Percentiles rank a stretch among this genome's conserved stretches.
Evolutionary conservation across 768 basidiomycete species (phyloP).

Genomic region (Russula sp.): DNA sequence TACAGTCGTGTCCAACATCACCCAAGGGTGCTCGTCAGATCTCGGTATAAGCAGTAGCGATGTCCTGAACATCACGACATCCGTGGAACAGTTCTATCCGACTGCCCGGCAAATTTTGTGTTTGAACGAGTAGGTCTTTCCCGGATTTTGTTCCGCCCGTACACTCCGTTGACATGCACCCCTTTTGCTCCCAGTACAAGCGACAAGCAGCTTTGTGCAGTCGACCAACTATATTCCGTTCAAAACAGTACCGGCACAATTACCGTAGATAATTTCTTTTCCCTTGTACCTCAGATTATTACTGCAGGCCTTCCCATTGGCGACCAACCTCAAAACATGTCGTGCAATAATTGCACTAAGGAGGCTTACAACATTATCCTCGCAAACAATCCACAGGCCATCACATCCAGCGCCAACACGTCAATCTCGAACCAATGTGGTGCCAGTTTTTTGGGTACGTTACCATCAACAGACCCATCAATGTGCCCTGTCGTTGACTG

Average conservation of each 20-base stretch:
- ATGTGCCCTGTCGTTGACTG: background rate
- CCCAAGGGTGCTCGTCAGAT: conserved; percentile 44
- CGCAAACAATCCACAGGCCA: conserved; percentile 24
- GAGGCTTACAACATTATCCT: conserved; percentile 29
- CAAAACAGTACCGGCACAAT: conserved; percentile 33
- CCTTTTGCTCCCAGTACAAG: conserved; percentile 29
- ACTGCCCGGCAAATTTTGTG: conserved; percentile 50
- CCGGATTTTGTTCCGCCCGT: background rate
- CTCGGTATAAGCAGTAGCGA: conserved; percentile 27
- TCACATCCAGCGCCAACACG: conserved; percentile 19
- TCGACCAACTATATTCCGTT: conserved; percentile 49
- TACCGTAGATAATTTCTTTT: background rate
- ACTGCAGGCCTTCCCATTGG: conserved; percentile 17
- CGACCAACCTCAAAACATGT: conserved; percentile 25
- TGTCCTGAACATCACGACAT: conserved; percentile 29
- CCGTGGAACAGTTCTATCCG: conserved; percentile 53
- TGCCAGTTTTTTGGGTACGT: conserved; percentile 30
- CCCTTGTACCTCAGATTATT: conserved; percentile 7
- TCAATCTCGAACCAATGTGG: conserved; percentile 29
- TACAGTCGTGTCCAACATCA: conserved; percentile 47
- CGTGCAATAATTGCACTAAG: conserved; percentile 35
- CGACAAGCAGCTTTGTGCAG: conserved; percentile 46
- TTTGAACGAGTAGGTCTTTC: conserved; percentile 54
- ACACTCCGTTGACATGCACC: background rate
- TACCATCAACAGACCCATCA: background rate